Base-by-base conservation (phyloP, 1,284 basidiomycete species). In the Takashimella tepidaria region DNA sequence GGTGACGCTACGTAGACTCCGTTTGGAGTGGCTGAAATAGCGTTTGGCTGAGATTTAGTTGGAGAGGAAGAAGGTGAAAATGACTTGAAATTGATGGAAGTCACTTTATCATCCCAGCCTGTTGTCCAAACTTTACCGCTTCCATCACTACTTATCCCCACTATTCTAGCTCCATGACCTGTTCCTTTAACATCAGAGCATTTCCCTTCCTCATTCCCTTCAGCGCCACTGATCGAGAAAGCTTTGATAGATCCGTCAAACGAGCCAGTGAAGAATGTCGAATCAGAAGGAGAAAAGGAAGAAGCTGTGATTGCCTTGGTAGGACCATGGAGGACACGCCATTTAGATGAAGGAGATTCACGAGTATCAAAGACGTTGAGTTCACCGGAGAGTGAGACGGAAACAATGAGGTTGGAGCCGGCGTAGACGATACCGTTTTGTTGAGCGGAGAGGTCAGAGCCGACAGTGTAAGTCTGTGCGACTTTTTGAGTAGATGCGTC, bases 381-480 rank as follows among this genome's bases (percentile, higher is more conserved):
- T 51, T 84, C 82, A 16, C 95, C 93, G 0, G 83, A 84, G 63
- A 96, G 79, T 2, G 90, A 91, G 41, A 98, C 78, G 3, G 92
- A 93, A 31, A 92, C 85, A 52, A 97, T 83, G 51, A 83, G 82
- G 47, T 81, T 80, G 41, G 83, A 81, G 45, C 82, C 82, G 56
- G 82, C 86, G 83, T 88, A 96, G 16, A 85, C 83, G 61, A 89
- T 89, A 40, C 95, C 95, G 47, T 93, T 84, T 78, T 98, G 95
- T 68, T 95, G 91, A 60, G 73, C 75, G 43, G 79, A 75, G 25
- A 92, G 75, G 11, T 83, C 85, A 45, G 82, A 76, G 11, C 89
- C 89, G 27, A 92, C 71, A 0, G 80, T 80, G 83, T 86, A 93
- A 1, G 82, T 83, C 24, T 80, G 82, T 8, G 82, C 76, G 3